Evolutionary conservation across 1,139 yeast species (phyloP), one percentile per base, ranked within the genome.

Genomic region (Diutina pseudorugosa): DNA sequence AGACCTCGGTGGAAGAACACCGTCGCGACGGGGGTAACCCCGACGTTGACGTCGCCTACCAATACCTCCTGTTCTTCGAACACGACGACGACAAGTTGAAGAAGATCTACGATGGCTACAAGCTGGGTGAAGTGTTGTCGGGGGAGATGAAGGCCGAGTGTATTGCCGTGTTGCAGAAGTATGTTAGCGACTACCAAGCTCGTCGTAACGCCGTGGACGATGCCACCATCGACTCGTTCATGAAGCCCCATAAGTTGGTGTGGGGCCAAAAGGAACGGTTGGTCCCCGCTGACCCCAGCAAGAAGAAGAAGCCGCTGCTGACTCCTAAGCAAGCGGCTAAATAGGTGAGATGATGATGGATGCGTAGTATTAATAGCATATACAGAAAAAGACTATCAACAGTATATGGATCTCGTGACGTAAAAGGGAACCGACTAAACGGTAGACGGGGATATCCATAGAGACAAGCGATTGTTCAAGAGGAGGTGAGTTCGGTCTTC

Each of bases 121-220:
- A 76, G 66, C 71, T 76, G 55, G 99, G 99, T 57, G 90, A 86
- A 56, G 66, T 94, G 55, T 74, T 91, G 62, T 86, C 95, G 45
- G 96, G 98, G 57, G 98, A 94, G 69, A 79, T 94, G 84, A 94
- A 94, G 76, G 83, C 87, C 61, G 77, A 82, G 58, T 89, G 97
- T 69, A 88, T 88, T 62, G 83, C 82, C 53, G 82, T 82, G 23
- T 75, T 94, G 61, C 94, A 87, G 66, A 79, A 80, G 58, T 87
- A 85, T 64, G 94, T 93, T 33, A 76, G 73, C 52, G 84, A 69
- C 33, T 94, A 90, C 77, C 98, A 94, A 72, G 86, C 76, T 53
- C 79, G 82, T 63, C 83, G 97, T 67, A 73, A 78, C 43, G 67
- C 71, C 54, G 82, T 93, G 52, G 80, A 83, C 57, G 85, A 85